These are phyloP conservation scores for Blastobotrys raffinosifermentans DNA, from an alignment of 1,139 yeast species.

Conservation along the genomic window DNA sequence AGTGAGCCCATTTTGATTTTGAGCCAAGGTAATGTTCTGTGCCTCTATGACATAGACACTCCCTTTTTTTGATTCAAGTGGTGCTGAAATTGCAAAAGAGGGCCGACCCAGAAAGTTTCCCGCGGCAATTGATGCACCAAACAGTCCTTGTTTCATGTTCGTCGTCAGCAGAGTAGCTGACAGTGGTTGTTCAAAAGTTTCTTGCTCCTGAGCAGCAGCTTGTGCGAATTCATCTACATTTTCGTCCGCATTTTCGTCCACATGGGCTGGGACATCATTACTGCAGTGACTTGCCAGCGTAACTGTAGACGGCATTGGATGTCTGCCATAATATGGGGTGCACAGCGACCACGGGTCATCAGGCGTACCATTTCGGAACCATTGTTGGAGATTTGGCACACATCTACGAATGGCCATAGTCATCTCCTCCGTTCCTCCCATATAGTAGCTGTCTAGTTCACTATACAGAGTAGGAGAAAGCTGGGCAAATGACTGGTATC, in stretches of 20 bases:
- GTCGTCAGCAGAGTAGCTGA: slow-evolving; percentile 21
- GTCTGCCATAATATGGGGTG: slow-evolving; percentile 31
- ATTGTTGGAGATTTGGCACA: slow-evolving; percentile 31
- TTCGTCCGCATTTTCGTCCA: no score
- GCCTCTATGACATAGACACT: slow-evolving; percentile 19
- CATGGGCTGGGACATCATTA: no score
- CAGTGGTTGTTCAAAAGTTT: no score
- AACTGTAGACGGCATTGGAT: slow-evolving; percentile 12
- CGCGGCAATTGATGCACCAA: slow-evolving; percentile 40
- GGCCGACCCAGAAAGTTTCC: slow-evolving; percentile 36
- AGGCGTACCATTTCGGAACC: slow-evolving; percentile 33
- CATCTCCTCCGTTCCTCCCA: slow-evolving; percentile 49
- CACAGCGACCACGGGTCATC: slow-evolving; percentile 43
- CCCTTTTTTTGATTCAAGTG: slow-evolving; percentile 33
- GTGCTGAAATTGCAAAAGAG: slow-evolving; percentile 46
- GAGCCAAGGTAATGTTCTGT: neutral
- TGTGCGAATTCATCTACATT: no score
- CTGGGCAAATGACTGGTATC: slow-evolving; percentile 30
- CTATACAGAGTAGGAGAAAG: slow-evolving; percentile 42
- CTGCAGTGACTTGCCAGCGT: no score
- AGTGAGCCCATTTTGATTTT: no score
- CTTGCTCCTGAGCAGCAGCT: no score
- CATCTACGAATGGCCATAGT: slow-evolving; percentile 38
- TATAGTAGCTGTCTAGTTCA: slow-evolving; percentile 41
- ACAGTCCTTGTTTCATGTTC: slow-evolving; percentile 22